These are phyloP conservation scores for Podospora bellae-mahoneyi DNA, from an alignment of 495 filamentous ascomycete genomes.

Conservation along the genomic window DNA sequence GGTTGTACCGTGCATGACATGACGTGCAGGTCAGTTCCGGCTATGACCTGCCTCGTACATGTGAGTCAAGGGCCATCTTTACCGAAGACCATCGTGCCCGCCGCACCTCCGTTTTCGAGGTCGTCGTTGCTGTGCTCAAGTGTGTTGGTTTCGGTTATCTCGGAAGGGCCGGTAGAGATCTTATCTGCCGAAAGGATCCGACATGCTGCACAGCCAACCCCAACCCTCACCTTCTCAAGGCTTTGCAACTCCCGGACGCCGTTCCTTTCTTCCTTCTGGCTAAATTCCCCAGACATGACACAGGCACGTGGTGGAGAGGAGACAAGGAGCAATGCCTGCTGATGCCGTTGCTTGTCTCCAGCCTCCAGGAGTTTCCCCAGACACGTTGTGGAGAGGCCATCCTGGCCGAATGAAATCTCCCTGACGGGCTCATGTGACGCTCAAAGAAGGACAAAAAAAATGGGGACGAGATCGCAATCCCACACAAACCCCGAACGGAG, in stretches of 20 bases:
- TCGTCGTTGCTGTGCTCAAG: background rate
- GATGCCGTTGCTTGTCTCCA: background rate
- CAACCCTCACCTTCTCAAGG: background rate
- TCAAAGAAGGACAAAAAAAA: background rate
- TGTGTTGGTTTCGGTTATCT: background rate
- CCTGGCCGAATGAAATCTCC: background rate
- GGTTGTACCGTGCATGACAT: background rate
- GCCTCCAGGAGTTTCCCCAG: background rate
- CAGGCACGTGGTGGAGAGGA: background rate
- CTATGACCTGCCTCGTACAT: background rate
- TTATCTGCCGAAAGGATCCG: background rate
- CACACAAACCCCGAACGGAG: background rate
- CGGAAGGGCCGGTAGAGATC: background rate
- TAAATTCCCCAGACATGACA: background rate
- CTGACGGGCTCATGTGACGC: background rate
- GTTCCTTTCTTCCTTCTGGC: background rate
- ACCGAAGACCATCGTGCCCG: background rate
- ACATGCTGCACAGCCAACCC: background rate
- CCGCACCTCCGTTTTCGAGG: background rate
- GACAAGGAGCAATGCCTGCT: background rate
- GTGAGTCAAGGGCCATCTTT: background rate
- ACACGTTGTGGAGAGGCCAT: background rate
- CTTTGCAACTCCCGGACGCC: background rate
- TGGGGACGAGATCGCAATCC: background rate
- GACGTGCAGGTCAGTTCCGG: background rate